These are phyloP conservation scores for Solanum gandarillasii DNA, from an alignment of 257 asterid genomes.

Conservation along the genomic window DNA sequence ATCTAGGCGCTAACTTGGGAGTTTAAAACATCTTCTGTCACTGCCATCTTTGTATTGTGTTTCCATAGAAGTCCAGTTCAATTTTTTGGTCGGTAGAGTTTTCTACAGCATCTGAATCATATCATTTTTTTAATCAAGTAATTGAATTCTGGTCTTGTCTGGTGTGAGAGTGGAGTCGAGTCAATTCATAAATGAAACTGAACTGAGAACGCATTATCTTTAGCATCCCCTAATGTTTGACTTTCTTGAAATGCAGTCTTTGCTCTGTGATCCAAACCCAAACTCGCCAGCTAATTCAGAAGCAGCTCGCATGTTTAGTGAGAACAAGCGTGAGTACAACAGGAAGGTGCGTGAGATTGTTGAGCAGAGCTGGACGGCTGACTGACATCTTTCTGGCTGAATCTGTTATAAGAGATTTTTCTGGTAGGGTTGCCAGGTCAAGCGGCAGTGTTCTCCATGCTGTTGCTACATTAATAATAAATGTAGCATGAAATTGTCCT, in stretches of 20 bases:
- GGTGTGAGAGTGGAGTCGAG: not conserved
- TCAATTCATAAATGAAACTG: not conserved
- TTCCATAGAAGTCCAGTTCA: not conserved
- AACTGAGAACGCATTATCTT: not conserved
- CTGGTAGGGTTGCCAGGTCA: conserved; percentile 18
- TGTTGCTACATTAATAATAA: conserved; percentile 9
- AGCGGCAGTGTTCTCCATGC: conserved; percentile 3
- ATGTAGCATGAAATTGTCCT: conserved; percentile 15
- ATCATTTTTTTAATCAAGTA: not conserved
- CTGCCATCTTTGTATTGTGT: not conserved
- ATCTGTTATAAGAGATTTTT: conserved; percentile 9
- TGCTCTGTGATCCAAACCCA: conserved; percentile 86
- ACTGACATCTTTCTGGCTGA: conserved; percentile 17
- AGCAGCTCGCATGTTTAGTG: conserved; percentile 85
- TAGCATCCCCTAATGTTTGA: not conserved
- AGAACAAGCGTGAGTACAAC: conserved; percentile 87
- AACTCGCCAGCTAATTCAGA: conserved; percentile 92
- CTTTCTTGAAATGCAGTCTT: conserved; percentile 38
- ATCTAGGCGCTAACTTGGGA: not conserved
- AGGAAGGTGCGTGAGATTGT: conserved; percentile 84
- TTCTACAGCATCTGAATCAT: not conserved
- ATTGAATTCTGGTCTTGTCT: not conserved
- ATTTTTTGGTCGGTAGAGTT: not conserved
- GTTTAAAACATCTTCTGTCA: not conserved
- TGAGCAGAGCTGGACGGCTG: conserved; percentile 96